Percentiles rank a stretch among this genome's conserved stretches.
These are phyloP conservation scores for Pittosporum tobira DNA, from an alignment of 129 eudicot genomes.

Conservation along the genomic window DNA sequence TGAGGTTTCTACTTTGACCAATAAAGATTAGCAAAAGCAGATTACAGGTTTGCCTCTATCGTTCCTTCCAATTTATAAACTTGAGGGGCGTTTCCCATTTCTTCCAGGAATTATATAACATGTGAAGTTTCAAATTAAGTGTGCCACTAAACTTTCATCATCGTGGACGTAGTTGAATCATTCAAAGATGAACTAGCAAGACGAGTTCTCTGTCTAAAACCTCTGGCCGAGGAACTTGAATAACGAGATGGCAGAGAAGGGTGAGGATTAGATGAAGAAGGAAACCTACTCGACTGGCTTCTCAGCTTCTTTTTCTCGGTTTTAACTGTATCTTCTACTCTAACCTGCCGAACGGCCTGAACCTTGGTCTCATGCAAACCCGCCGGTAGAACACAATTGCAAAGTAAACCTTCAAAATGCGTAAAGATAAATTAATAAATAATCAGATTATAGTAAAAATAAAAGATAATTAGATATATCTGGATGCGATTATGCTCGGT, in stretches of 20 bases:
- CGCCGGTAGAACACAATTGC: constrained; percentile 89
- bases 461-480: neutral
- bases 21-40: too few species aligned
- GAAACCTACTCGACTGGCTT: constrained; percentile 62
- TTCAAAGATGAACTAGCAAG: constrained; percentile 15
- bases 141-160: constrained; percentile 1
- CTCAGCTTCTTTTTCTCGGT: constrained; percentile 52
- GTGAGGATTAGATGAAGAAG: constrained; percentile 36
- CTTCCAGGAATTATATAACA: neutral
- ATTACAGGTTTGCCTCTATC: too few species aligned
- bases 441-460: neutral
- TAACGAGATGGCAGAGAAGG: constrained; percentile 24
- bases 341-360: constrained; percentile 47
- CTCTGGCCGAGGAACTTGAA: constrained; percentile 29
- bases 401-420: constrained; percentile 49
- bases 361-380: constrained; percentile 67
- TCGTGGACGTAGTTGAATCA: constrained; percentile 5
- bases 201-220: constrained; percentile 23
- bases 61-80: neutral
- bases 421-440: neutral
- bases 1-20: too few species aligned
- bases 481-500: neutral
- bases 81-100: neutral
- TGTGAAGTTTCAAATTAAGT: neutral
- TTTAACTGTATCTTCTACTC: constrained; percentile 39